phyloP scores from a whole-genome alignment of 106 monocot species.

The Triglochin maritima region DNA sequence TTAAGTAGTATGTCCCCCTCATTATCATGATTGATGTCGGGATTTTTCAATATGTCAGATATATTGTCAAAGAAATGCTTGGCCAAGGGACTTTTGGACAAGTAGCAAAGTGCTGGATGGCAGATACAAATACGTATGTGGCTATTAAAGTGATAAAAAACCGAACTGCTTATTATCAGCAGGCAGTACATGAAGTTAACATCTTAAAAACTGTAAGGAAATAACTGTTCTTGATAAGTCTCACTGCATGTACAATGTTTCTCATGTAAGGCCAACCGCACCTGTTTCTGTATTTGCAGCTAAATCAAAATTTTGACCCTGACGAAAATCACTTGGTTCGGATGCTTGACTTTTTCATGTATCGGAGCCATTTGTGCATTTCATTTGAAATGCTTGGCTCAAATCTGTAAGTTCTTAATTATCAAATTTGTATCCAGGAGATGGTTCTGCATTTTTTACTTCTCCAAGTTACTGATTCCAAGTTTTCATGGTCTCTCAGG shows the following conservation, averaged over 20 bases:
- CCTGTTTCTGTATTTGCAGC: slow-evolving; percentile 31
- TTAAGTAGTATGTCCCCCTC: too few species aligned
- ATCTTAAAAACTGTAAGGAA: slow-evolving; percentile 52
- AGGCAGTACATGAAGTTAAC: slow-evolving; percentile 77
- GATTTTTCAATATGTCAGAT: slow-evolving; percentile 29
- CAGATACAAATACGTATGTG: slow-evolving; percentile 60
- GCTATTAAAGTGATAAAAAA: slow-evolving; percentile 99
- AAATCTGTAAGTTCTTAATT: slow-evolving; percentile 64
- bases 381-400: slow-evolving; percentile 93
- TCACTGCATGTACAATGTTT: background rate
- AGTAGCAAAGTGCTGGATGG: slow-evolving; percentile 81
- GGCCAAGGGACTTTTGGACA: slow-evolving; percentile 99
- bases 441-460: background rate
- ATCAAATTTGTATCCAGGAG: background rate
- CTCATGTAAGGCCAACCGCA: too few species aligned
- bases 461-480: too few species aligned
- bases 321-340: slow-evolving; percentile 87
- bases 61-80: slow-evolving; percentile 81
- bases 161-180: slow-evolving; percentile 78
- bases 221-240: background rate
- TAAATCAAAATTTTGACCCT: slow-evolving; percentile 64
- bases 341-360: slow-evolving; percentile 77
- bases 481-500: slow-evolving; percentile 27
- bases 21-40: background rate
- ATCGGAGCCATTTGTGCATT: slow-evolving; percentile 81